phyloP scores from a whole-genome alignment of 768 basidiomycete species.

The Hericium erinaceus region DNA sequence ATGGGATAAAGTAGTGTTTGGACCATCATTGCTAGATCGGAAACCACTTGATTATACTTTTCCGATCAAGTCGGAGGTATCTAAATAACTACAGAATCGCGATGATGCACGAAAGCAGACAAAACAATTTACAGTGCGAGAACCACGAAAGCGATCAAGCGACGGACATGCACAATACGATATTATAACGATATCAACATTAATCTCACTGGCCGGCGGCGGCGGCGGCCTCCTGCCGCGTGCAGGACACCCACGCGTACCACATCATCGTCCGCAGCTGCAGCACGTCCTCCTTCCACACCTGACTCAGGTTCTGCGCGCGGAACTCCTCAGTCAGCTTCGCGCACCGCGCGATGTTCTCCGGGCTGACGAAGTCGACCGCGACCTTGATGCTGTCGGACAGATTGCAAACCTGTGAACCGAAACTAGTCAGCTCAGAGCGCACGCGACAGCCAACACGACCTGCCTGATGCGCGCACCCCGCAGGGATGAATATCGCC shows the following conservation, averaged over 20 bases:
- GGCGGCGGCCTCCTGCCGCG: constrained; percentile 33
- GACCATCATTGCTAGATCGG: too few relatives aligned
- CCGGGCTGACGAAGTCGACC: constrained; percentile 88
- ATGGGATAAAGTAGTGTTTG: too few relatives aligned
- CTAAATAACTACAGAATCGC: too few relatives aligned
- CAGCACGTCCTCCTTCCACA: constrained; percentile 92
- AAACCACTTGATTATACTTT: too few relatives aligned
- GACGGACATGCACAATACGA: not conserved
- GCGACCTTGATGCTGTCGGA: constrained; percentile 94
- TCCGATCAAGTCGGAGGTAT: too few relatives aligned
- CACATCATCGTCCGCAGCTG: constrained; percentile 90
- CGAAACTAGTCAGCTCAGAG: not conserved
- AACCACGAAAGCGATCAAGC: too few relatives aligned
- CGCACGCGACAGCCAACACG: not conserved
- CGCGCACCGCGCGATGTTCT: constrained; percentile 84
- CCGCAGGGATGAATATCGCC: constrained; percentile 92
- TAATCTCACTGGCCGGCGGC: not conserved
- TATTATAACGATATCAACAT: not conserved
- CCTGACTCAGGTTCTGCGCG: constrained; percentile 76
- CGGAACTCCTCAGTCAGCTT: constrained; percentile 82
- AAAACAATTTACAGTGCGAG: too few relatives aligned
- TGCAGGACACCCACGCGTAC: constrained; percentile 81
- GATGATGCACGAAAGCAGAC: too few relatives aligned
- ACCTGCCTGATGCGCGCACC: constrained; percentile 81
- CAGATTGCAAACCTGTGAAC: constrained; percentile 72